Percentiles rank a stretch among this genome's conserved stretches.
Evolutionary conservation across 441 rosid genomes (phyloP).

Genomic region (Kokia cookei): DNA sequence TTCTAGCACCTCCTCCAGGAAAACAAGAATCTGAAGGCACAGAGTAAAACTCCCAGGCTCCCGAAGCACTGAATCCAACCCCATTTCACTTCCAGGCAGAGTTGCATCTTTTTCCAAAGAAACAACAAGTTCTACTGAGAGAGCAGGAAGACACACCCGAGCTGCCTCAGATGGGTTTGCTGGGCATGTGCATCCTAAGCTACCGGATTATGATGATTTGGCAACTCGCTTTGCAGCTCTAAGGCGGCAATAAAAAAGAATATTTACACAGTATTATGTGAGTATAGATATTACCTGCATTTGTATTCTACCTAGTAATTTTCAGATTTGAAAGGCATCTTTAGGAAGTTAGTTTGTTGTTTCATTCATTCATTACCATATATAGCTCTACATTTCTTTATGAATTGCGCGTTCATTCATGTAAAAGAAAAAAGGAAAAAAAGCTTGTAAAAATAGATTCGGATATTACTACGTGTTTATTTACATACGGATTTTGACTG

Average conservation of each 20-base stretch:
- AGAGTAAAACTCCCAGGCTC: neutral
- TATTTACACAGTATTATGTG: neutral
- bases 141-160: constrained; percentile 22
- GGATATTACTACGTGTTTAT: neutral
- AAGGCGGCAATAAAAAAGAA: constrained; percentile 10
- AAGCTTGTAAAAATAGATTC: neutral
- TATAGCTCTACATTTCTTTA: neutral
- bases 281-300: neutral
- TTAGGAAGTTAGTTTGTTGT: neutral
- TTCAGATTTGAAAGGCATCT: neutral
- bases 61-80: constrained; percentile 19
- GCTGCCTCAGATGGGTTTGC: constrained; percentile 22
- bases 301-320: neutral
- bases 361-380: constrained; percentile 2
- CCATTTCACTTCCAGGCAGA: constrained; percentile 12
- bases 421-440: neutral
- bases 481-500: neutral
- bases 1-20: constrained; percentile 12
- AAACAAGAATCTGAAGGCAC: neutral
- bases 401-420: neutral
- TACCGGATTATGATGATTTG: constrained; percentile 48
- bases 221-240: constrained; percentile 33
- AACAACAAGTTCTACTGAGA: constrained; percentile 2
- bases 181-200: constrained; percentile 29
- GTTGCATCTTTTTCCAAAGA: constrained; percentile 6